phyloP scores from a whole-genome alignment of 768 basidiomycete genomes.

The Candolleomyces aberdarensis region DNA sequence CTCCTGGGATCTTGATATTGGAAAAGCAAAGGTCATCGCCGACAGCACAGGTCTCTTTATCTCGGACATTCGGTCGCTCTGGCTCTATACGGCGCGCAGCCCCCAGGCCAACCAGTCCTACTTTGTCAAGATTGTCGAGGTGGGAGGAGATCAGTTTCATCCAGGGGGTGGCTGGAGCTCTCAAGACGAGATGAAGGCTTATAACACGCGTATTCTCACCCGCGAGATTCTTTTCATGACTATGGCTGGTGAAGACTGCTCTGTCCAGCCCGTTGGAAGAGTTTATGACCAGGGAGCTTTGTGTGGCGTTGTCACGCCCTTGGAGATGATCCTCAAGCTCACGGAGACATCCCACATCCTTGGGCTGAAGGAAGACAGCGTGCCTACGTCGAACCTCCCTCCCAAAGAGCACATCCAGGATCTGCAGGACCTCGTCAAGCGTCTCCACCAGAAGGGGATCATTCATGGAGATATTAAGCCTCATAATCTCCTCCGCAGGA shows the following conservation, averaged over 20 bases:
- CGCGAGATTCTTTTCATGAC: neutral
- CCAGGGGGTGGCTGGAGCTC: too few relatives aligned
- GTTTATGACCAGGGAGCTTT: neutral
- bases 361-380: too few relatives aligned
- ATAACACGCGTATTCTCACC: too few relatives aligned
- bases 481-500: conserved; percentile 14
- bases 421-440: neutral
- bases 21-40: neutral
- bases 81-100: neutral
- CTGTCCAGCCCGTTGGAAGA: neutral
- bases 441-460: conserved; percentile 17
- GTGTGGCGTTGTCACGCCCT: neutral
- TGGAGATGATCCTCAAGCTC: neutral
- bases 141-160: neutral
- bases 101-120: neutral
- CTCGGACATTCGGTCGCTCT: neutral
- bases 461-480: conserved; percentile 21
- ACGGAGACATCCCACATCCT: neutral
- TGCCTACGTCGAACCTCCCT: neutral
- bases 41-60: neutral
- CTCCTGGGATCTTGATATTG: neutral
- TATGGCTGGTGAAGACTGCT: neutral
- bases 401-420: neutral
- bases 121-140: neutral
- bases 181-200: too few relatives aligned